Evolutionary conservation across 768 basidiomycete species (phyloP).

Genomic region (Mycena pura): DNA sequence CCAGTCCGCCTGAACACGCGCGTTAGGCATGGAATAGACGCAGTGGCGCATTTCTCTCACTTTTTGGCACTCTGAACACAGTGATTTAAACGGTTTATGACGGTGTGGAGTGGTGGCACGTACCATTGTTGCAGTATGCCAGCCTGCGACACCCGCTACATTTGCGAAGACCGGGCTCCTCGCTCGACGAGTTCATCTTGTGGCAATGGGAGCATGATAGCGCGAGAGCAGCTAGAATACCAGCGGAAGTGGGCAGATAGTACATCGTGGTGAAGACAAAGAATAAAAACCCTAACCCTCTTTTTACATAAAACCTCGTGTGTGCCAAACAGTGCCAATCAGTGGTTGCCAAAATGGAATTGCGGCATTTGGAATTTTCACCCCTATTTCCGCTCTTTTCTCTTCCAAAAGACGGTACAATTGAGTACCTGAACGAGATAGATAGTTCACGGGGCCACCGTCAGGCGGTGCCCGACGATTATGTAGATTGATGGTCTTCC

Average conservation of each 20-base stretch:
- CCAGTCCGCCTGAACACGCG: conserved; percentile 7
- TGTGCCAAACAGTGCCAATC: neutral
- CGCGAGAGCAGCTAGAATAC: neutral
- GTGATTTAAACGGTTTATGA: neutral
- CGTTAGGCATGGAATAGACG: neutral
- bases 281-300: too few species aligned
- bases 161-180: neutral
- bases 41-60: neutral
- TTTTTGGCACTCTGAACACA: conserved; percentile 6
- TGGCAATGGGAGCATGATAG: conserved; percentile 8
- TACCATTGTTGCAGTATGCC: conserved; percentile 7
- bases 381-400: neutral
- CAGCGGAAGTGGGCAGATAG: neutral
- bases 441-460: too few species aligned
- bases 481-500: too few species aligned
- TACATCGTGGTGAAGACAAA: neutral
- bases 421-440: neutral
- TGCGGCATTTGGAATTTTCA: neutral
- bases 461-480: too few species aligned
- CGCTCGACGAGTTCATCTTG: neutral
- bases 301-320: neutral
- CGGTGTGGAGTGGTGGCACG: neutral
- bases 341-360: neutral
- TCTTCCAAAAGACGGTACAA: neutral
- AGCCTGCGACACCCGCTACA: conserved; percentile 5